Percentiles rank a stretch among this genome's conserved stretches.
phyloP scores from a whole-genome alignment of 1,284 basidiomycete species.

The Lentinula novae-zelandiae region DNA sequence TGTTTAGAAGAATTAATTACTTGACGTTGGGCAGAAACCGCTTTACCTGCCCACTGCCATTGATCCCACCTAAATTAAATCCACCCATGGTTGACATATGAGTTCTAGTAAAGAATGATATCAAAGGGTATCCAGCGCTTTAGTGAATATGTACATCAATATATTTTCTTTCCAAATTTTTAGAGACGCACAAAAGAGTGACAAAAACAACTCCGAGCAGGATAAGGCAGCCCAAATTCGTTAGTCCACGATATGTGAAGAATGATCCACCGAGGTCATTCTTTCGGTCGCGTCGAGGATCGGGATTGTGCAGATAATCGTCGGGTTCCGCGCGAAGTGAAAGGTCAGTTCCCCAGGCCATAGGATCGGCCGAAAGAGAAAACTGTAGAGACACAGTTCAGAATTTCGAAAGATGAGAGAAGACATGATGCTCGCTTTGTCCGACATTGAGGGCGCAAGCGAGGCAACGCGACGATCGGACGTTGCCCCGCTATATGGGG shows the following conservation, averaged over 20 bases:
- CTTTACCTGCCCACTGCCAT: conserved; percentile 70
- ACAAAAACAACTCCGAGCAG: conserved; percentile 60
- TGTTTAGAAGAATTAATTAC: conserved; percentile 32
- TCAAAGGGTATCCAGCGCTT: conserved; percentile 77
- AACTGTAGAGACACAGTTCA: conserved; percentile 39
- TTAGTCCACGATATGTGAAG: conserved; percentile 68
- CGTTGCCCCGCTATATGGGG: conserved; percentile 22
- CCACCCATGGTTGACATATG: conserved; percentile 54
- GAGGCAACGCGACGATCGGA: conserved; percentile 18
- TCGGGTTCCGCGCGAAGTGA: conserved; percentile 59
- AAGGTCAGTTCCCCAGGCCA: conserved; percentile 63
- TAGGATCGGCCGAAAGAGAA: conserved; percentile 68
- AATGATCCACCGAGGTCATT: conserved; percentile 58
- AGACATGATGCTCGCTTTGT: conserved; percentile 34
- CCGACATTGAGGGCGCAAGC: conserved; percentile 36
- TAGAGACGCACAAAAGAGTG: conserved; percentile 63
- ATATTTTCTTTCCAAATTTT: background rate
- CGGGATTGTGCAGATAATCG: conserved; percentile 72
- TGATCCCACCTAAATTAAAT: conserved; percentile 80
- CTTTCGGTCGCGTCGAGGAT: conserved; percentile 66
- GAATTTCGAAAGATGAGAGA: background rate
- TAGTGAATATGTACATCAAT: conserved; percentile 23
- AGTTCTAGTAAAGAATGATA: conserved; percentile 59
- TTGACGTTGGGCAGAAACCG: conserved; percentile 29
- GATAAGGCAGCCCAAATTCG: conserved; percentile 75